Conservation (phyloP, 306 rosid genomes). For the Cyclanthera cordifolia region DNA sequence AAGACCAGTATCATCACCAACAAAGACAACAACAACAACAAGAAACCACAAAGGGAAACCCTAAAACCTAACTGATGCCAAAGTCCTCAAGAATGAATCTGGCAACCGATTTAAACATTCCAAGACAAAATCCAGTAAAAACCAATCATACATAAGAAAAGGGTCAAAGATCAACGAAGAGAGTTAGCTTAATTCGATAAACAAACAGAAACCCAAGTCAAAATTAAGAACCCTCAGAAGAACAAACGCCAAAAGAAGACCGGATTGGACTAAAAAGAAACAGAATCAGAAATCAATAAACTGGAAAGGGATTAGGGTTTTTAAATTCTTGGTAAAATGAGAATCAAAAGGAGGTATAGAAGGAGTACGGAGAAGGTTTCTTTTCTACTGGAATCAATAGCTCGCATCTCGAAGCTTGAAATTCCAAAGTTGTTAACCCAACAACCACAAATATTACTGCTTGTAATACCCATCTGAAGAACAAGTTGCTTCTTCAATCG, state of each 20-base stretch:
- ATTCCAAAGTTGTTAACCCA: constrained; percentile 24
- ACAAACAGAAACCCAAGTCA: neutral
- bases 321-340: constrained; percentile 56
- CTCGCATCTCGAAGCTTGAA: constrained; percentile 54
- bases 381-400: constrained; percentile 54
- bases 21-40: constrained; percentile 18
- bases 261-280: neutral
- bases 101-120: constrained; percentile 37
- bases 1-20: neutral
- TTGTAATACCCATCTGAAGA: neutral
- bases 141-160: neutral
- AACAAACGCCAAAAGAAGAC: neutral
- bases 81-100: constrained; percentile 43
- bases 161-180: neutral
- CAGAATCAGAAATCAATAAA: neutral
- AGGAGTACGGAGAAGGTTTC: constrained; percentile 69
- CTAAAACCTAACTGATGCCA: constrained; percentile 32
- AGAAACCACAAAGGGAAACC: constrained; percentile 2
- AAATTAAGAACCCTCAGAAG: neutral
- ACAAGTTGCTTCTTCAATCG: constrained; percentile 12
- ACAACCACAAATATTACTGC: constrained; percentile 9
- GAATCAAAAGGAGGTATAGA: constrained; percentile 40
- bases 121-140: constrained; percentile 19
- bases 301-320: constrained; percentile 9
- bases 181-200: neutral